These are phyloP conservation scores for Pseudofabraea citricarpa DNA, from an alignment of 2,329 filamentous ascomycete species.

Conservation along the genomic window DNA sequence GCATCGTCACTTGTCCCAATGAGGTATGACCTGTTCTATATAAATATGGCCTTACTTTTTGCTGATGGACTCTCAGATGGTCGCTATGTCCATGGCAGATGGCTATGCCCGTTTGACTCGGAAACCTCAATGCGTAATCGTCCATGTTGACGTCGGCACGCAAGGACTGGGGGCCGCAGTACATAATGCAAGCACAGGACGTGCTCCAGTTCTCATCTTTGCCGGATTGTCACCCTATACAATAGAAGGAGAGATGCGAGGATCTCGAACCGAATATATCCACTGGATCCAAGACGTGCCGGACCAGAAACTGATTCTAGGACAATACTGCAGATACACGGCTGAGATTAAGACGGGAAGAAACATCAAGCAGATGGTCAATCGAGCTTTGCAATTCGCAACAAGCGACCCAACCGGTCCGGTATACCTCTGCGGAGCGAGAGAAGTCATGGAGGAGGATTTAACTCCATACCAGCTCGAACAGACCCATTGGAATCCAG, in stretches of 20 bases:
- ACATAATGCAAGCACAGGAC: constrained; percentile 67
- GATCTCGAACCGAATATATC: constrained; percentile 69
- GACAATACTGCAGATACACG: constrained; percentile 68
- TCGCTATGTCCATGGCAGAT: constrained; percentile 72
- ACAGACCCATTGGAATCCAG: constrained; percentile 55
- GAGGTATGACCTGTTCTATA: constrained; percentile 42
- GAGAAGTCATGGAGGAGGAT: constrained; percentile 70
- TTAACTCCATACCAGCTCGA: constrained; percentile 55
- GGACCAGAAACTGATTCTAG: constrained; percentile 68
- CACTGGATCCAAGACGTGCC: constrained; percentile 77
- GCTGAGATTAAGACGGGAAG: constrained; percentile 67
- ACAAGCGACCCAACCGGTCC: constrained; percentile 64
- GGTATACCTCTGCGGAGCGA: constrained; percentile 60
- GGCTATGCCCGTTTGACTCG: constrained; percentile 65
- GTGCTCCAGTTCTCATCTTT: constrained; percentile 67
- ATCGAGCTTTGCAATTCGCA: constrained; percentile 67
- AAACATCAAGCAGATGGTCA: constrained; percentile 73
- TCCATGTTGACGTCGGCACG: constrained; percentile 74
- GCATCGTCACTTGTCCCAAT: constrained; percentile 67
- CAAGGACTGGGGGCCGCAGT: constrained; percentile 55
- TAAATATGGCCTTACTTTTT: constrained; percentile 1
- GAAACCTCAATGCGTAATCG: constrained; percentile 65
- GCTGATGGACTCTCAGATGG: constrained; percentile 48
- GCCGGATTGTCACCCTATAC: constrained; percentile 71
- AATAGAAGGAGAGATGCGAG: constrained; percentile 65